These are phyloP conservation scores for Solanum virginianum DNA, from an alignment of 257 asterid species.

Conservation along the genomic window DNA sequence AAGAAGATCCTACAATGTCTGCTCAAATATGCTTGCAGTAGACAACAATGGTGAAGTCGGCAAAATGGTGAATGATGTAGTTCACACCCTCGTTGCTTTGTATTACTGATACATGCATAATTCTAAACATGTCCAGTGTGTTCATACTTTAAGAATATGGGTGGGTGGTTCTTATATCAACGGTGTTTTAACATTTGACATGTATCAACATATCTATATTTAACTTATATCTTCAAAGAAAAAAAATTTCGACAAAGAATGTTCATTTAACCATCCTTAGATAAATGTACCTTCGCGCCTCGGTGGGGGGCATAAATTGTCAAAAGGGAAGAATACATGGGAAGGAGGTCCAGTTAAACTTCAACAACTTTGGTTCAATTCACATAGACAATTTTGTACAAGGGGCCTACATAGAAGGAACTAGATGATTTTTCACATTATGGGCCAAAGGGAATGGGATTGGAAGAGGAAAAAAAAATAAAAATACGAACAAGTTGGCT, in stretches of 20 bases:
- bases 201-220: too few species aligned
- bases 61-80: too few species aligned
- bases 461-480: not conserved
- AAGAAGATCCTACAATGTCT: too few species aligned
- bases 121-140: not conserved
- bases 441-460: not conserved
- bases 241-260: too few species aligned
- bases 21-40: too few species aligned
- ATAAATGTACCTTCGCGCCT: not conserved
- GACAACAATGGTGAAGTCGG: too few species aligned
- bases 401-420: not conserved
- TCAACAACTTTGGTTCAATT: not conserved
- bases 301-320: not conserved
- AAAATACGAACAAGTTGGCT: not conserved
- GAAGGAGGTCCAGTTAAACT: not conserved
- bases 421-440: not conserved
- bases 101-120: not conserved
- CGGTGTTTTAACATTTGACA: too few species aligned
- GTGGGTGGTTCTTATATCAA: too few species aligned
- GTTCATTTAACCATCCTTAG: too few species aligned
- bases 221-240: too few species aligned
- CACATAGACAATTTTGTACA: not conserved
- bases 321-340: not conserved
- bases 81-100: too few species aligned
- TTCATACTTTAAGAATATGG: too few species aligned